Percentiles rank a stretch among this genome's conserved stretches.
These are phyloP conservation scores for Russula abietina DNA, from an alignment of 768 basidiomycete genomes.

Conservation along the genomic window DNA sequence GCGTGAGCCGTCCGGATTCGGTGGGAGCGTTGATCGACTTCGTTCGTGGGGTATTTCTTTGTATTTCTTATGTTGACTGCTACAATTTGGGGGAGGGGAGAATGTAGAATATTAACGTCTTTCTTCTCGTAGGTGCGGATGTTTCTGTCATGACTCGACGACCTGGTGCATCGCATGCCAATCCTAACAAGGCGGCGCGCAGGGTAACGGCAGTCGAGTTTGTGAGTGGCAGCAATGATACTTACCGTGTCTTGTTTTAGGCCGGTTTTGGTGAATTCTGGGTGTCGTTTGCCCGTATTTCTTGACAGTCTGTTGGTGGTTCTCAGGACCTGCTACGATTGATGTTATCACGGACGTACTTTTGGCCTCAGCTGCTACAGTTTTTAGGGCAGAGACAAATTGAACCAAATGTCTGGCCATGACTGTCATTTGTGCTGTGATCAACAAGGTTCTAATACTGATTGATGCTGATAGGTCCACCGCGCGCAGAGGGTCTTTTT, in stretches of 20 bases:
- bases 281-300: background rate
- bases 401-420: too few species aligned
- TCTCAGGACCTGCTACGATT: too few species aligned
- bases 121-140: background rate
- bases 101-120: background rate
- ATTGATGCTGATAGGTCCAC: too few species aligned
- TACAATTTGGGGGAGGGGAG: background rate
- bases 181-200: conserved; percentile 16
- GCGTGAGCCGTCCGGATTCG: background rate
- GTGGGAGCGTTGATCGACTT: conserved; percentile 13
- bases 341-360: too few species aligned
- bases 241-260: background rate
- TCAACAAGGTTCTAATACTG: too few species aligned
- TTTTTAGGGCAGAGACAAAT: too few species aligned
- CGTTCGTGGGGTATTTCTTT: conserved; percentile 3
- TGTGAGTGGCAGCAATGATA: conserved; percentile 13
- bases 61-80: background rate
- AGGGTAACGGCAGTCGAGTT: conserved; percentile 15
- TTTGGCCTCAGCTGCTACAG: too few species aligned
- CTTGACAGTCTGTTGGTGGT: too few species aligned
- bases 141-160: background rate
- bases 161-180: conserved; percentile 15
- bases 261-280: too few species aligned
- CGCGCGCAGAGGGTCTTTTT: too few species aligned
- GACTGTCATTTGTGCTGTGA: too few species aligned